Evolutionary conservation across 192 early-diverging fungal species (phyloP).

Genomic region (Chytriomyces hyalinus): DNA sequence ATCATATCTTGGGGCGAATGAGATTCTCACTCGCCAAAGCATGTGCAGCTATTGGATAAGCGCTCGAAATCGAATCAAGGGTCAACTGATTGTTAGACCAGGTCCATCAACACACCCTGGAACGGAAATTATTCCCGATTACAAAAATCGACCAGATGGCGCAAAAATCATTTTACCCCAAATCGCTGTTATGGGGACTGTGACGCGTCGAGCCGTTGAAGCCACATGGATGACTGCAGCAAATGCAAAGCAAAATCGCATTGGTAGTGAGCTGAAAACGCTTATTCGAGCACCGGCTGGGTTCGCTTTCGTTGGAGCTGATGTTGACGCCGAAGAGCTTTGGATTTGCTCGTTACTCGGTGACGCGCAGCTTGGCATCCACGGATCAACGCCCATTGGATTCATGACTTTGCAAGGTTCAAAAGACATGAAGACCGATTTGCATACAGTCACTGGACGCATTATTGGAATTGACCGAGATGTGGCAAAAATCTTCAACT

Average conservation of each 20-base stretch:
- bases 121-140: neutral
- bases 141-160: neutral
- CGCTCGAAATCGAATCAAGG: slow-evolving; percentile 75
- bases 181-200: slow-evolving; percentile 90
- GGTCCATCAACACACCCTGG: slow-evolving; percentile 12
- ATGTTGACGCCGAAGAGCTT: slow-evolving; percentile 95
- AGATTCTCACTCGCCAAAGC: slow-evolving; percentile 77
- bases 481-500: slow-evolving; percentile 95
- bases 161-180: slow-evolving; percentile 83
- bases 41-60: slow-evolving; percentile 92
- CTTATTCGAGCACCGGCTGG: slow-evolving; percentile 82
- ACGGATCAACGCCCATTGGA: slow-evolving; percentile 90
- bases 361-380: slow-evolving; percentile 90
- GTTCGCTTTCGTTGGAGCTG: slow-evolving; percentile 90
- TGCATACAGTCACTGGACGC: slow-evolving; percentile 89
- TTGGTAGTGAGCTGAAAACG: slow-evolving; percentile 94
- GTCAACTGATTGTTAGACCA: slow-evolving; percentile 88
- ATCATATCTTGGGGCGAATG: slow-evolving; percentile 69
- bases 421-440: slow-evolving; percentile 84
- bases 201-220: slow-evolving; percentile 93
- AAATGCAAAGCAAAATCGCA: slow-evolving; percentile 85
- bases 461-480: slow-evolving; percentile 88
- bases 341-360: slow-evolving; percentile 96
- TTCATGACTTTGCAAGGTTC: slow-evolving; percentile 98
- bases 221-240: slow-evolving; percentile 94